Conservation (phyloP, 495 filamentous ascomycete species). For the Corynascus novoguineensis region DNA sequence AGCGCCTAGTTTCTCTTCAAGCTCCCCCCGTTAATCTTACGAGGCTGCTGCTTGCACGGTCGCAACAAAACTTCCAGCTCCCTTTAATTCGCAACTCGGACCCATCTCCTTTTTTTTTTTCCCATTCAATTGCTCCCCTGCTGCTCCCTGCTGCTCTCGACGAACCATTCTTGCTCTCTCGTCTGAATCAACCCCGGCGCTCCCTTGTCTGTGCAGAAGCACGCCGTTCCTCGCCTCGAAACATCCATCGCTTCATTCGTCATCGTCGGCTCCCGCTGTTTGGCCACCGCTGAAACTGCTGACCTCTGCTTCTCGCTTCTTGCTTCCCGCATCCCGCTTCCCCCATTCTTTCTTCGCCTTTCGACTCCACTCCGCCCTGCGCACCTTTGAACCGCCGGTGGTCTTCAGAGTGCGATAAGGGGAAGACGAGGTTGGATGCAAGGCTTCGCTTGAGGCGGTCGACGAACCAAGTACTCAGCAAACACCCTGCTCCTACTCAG, state of each 20-base stretch:
- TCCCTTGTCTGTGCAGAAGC: constrained; percentile 17
- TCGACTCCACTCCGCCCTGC: constrained; percentile 27
- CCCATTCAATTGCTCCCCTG: constrained; percentile 12
- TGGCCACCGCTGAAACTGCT: constrained; percentile 15
- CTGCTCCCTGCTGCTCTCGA: constrained; percentile 10
- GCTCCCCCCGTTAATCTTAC: constrained; percentile 32
- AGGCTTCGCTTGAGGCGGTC: constrained; percentile 14
- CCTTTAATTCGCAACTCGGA: constrained; percentile 17
- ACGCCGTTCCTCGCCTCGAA: constrained; percentile 10
- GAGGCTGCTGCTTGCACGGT: constrained; percentile 22
- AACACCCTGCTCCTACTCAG: constrained; percentile 23
- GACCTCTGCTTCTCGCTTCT: too few relatives aligned
- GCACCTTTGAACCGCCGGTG: constrained; percentile 26
- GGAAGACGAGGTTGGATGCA: constrained; percentile 21
- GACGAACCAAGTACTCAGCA: constrained; percentile 17
- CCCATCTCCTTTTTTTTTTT: constrained; percentile 14
- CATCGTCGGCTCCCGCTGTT: constrained; percentile 21
- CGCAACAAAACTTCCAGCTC: constrained; percentile 25
- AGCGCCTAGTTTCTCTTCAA: constrained; percentile 17
- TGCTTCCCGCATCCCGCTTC: constrained; percentile 13
- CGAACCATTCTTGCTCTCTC: background rate
- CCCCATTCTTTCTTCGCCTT: constrained; percentile 15
- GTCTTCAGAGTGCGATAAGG: constrained; percentile 25
- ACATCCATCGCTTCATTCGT: constrained; percentile 22
- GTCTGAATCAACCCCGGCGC: constrained; percentile 3